Base-by-base conservation (phyloP, 2,329 filamentous ascomycete genomes). In the Diplocarpon rosae region DNA sequence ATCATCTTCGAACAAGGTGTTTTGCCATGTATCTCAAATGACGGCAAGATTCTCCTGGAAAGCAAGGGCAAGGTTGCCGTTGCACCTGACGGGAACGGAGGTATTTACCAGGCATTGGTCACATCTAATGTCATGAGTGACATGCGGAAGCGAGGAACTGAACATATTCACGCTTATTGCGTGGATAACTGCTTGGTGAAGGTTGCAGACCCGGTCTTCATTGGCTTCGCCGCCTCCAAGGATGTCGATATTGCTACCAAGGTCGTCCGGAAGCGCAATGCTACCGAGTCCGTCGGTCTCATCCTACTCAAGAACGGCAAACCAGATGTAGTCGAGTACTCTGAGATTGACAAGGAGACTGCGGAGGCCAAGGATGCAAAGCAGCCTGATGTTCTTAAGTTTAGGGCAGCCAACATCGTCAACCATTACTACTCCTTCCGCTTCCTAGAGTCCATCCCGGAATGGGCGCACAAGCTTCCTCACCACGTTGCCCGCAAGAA, bases 181-280 rank as follows among this genome's bases (percentile, higher is more conserved):
- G 92, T 98, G 37, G 92, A 98, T 70, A 98, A 98, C 73, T 96
- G 90, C 69, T 76, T 98, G n/a, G 90, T 95, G 64, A 90, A 87
- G 69, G 90, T 98, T n/a, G 90, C 90, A 24, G 92, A 98, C 61
- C 92, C 92, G 12, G 76, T 87, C 56, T 96, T 98, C 69, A 82
- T 96, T 58, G 92, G 92, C 56, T 96, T 96, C 68, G 77, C 88
- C 4, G 88, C 90, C 34, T 77, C 81, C 41, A 85, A 90, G 65
- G 70, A 87, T 49, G 90, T 95, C 56, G 88, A 95, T 67, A 93
- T 98, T 59, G 90, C 90, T 28, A 98, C 92, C 56, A 98, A 98
- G 73, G 92, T 95, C n/a, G 92, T 98, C 49, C 86, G 92, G 57
- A 98, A 98, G 78, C 88, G 92, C 59, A 85, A 90, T 62, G 90